Evolutionary conservation across 2,329 filamentous ascomycete species (phyloP), one percentile per base, ranked within the genome.

Genomic region (Beauveria bassiana): DNA sequence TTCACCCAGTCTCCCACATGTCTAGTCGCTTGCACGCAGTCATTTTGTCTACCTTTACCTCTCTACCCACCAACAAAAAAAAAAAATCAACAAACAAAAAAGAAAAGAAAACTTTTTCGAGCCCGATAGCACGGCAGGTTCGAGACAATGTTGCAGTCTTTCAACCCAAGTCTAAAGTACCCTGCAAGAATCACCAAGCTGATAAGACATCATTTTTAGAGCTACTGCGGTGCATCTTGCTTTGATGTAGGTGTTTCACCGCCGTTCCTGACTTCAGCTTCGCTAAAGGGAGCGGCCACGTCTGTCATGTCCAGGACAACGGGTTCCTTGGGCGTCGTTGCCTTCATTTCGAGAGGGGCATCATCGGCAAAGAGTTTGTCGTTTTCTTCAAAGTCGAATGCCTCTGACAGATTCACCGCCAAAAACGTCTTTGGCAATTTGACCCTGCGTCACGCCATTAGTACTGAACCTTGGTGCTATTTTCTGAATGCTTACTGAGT

Each of bases 401-500:
- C 82, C 62, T 86, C 83, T 8, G 83, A 86, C 10, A 87, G 72
- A 67, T 87, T 87, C 64, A 87, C 82, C 3, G 85, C 84, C 51
- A 86, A 74, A 70, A 87, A 87, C 1, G 82, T 86, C 74, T 87
- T 87, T 58, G 85, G 85, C 14, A 87, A 70, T 75, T 87, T 87
- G 66, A 87, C 85, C 70, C 84, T 86, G 66, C 38, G 66, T 8
- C 6, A n/a, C 26, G 5, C 47, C 16, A 34, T 57, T 26, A 62
- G 38, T 40, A 3, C 46, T n/a, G 20, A 42, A 51, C 40, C n/a
- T 31, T 61, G 7, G 26, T 26, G 20, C 10, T 42, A 14, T 16
- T 22, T 61, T 47, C 59, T 24, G 45, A 54, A 53, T 62, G 80
- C 88, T 78, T 81, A 93, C 89, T 92, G 92, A 71, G 96, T 90